These are phyloP conservation scores for Uromyces viciae-fabae DNA, from an alignment of 1,284 basidiomycete genomes.

Conservation along the genomic window DNA sequence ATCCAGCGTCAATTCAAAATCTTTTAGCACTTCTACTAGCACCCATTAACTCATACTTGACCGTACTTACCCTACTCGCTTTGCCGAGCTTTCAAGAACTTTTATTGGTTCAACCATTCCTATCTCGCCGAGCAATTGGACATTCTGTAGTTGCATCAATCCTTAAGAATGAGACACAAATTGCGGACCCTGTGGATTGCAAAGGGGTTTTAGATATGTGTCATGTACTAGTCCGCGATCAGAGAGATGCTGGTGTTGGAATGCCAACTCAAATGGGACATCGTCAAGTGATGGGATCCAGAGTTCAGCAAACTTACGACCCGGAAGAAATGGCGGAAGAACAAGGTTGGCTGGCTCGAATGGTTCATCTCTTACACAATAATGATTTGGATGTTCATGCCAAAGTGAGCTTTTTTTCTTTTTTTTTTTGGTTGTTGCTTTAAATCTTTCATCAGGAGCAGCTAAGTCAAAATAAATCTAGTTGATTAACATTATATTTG, in stretches of 20 bases:
- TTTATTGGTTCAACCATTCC: constrained; percentile 76
- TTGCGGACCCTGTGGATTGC: constrained; percentile 84
- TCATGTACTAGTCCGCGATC: constrained; percentile 82
- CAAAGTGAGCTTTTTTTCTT: constrained; percentile 60
- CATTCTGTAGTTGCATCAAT: constrained; percentile 87
- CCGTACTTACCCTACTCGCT: constrained; percentile 85
- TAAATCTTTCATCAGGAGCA: neutral
- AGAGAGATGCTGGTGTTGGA: constrained; percentile 64
- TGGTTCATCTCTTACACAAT: constrained; percentile 86
- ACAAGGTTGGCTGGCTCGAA: constrained; percentile 91
- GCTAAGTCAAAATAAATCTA: neutral
- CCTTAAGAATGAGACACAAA: constrained; percentile 86
- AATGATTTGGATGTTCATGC: constrained; percentile 79
- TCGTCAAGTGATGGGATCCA: constrained; percentile 24
- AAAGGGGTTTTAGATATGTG: constrained; percentile 84
- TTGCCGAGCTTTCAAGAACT: constrained; percentile 80
- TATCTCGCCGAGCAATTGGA: constrained; percentile 79
- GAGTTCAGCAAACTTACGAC: constrained; percentile 58
- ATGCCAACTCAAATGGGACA: constrained; percentile 48
- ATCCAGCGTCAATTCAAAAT: constrained; percentile 76
- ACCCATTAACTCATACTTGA: constrained; percentile 88
- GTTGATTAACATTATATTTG: neutral
- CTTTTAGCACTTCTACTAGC: constrained; percentile 82
- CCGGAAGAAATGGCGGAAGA: constrained; percentile 88
- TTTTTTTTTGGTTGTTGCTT: too few species aligned